Conservation (phyloP, 495 filamentous ascomycete species). For the Lasiosphaeriaceae sp. region DNA sequence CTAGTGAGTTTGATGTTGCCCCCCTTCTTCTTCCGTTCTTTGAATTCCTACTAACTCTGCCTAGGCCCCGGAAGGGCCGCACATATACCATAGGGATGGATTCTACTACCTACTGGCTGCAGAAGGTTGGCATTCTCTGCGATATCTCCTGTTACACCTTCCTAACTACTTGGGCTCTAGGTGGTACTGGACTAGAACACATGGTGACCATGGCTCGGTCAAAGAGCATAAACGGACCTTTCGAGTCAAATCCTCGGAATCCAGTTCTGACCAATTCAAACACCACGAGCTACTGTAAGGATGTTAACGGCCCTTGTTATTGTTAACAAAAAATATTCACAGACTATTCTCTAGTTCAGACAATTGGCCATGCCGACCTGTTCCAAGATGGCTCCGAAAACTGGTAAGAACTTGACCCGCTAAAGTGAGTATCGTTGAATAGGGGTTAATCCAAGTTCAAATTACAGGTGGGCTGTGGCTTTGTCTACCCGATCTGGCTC, state of each 20-base stretch:
- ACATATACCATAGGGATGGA: slow-evolving; percentile 57
- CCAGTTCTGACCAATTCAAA: slow-evolving; percentile 54
- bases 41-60: too few species aligned
- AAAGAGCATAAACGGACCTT: slow-evolving; percentile 50
- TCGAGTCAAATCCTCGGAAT: slow-evolving; percentile 47
- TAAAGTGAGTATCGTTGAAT: too few species aligned
- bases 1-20: slow-evolving; percentile 20
- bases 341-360: slow-evolving; percentile 37
- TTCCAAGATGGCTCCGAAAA: slow-evolving; percentile 48
- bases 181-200: slow-evolving; percentile 56
- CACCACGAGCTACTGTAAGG: slow-evolving; percentile 42
- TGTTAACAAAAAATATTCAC: background rate
- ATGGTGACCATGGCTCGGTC: slow-evolving; percentile 50
- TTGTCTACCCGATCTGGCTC: slow-evolving; percentile 46
- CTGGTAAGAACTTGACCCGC: slow-evolving; percentile 40
- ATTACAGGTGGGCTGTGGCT: slow-evolving; percentile 37
- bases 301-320: too few species aligned
- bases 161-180: slow-evolving; percentile 12
- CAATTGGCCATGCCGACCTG: slow-evolving; percentile 48
- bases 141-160: background rate
- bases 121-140: slow-evolving; percentile 40
- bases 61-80: slow-evolving; percentile 58
- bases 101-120: slow-evolving; percentile 65
- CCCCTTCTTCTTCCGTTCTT: too few species aligned
- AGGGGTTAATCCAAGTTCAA: background rate